A percentile compares a stretch with the other conserved stretches of the same genome.
Conservation (phyloP, 1,284 basidiomycete species). For the Taiwanofungus camphoratus region DNA sequence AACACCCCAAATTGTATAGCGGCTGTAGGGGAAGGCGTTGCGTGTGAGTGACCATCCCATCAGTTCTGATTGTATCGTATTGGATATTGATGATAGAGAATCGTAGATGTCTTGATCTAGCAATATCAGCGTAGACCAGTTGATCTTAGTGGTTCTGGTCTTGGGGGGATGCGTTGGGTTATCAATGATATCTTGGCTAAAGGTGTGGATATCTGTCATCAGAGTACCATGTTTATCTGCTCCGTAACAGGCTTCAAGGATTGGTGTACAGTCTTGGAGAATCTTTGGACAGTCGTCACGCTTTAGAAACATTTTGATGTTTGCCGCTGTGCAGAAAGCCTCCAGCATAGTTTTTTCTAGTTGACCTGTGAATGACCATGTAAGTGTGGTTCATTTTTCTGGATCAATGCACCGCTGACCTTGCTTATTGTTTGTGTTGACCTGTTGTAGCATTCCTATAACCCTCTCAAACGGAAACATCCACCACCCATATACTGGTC, state of each 20-base stretch:
- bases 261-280: background rate
- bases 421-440: slow-evolving; percentile 20
- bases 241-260: background rate
- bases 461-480: slow-evolving; percentile 27
- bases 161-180: too few relatives aligned
- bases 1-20: too few relatives aligned
- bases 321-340: background rate
- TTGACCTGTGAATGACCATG: background rate
- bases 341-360: slow-evolving; percentile 1
- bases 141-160: too few relatives aligned
- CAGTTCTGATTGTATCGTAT: too few relatives aligned
- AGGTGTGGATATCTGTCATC: background rate
- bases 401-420: background rate
- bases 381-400: background rate
- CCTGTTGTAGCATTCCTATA: slow-evolving; percentile 17
- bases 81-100: too few relatives aligned
- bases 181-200: too few relatives aligned
- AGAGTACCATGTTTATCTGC: background rate
- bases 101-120: too few relatives aligned
- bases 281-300: background rate
- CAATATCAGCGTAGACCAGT: too few relatives aligned
- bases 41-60: too few relatives aligned
- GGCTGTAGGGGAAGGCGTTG: too few relatives aligned
- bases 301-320: background rate
- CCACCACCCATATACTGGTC: slow-evolving; percentile 28